Evolutionary conservation across 768 basidiomycete species (phyloP), one percentile per base, ranked within the genome.

Genomic region (Boletus tomentosulus): DNA sequence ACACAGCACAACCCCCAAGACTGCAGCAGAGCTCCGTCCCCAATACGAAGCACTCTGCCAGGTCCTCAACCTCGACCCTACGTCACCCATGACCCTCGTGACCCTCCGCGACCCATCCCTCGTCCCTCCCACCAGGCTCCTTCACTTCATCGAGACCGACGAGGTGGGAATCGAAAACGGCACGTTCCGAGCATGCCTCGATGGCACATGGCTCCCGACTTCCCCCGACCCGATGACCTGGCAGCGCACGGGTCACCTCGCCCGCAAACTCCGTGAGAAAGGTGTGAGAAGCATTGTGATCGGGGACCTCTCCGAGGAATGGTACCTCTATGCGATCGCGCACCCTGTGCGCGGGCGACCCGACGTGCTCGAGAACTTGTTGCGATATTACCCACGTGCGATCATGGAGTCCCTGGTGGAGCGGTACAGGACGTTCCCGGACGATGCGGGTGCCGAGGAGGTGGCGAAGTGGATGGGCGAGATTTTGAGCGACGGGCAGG

Each of bases 311-410:
- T 75, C 73, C 15, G 86, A 89, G 59, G 87, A 90, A 66, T 89
- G 87, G 87, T 87, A 82, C 65, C 76, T 89, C 48, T 89, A 89
- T 59, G 79, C 85, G 13, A 83, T 89, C 58, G 81, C 86, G 4
- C 81, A 87, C 64, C 79, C 82, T 0, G 77, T 88, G 46, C 48
- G 73, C 9, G 68, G 74, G 22, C 58, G 58, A 10, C 38, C n/a
- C 24, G 87, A 89, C 57, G 72, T 89, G 10, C 62, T 76, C 27
- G 73, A 74, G 9, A 87, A 86, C 58, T 61, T 90, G 46, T 68
- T 75, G 61, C 69, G 87, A 51, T 89, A 86, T 63, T 87, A 83
- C 64, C 77, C 81, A 2, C 63, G 54, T 13, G 71, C 76, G 10
- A 66, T 84, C 34, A 78, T 80, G 5, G 60, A 71, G 41, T 65